Evolutionary conservation across 2,329 filamentous ascomycete genomes (phyloP), one percentile per base, ranked within the genome.

Genomic region (Fusarium cyanostomum): DNA sequence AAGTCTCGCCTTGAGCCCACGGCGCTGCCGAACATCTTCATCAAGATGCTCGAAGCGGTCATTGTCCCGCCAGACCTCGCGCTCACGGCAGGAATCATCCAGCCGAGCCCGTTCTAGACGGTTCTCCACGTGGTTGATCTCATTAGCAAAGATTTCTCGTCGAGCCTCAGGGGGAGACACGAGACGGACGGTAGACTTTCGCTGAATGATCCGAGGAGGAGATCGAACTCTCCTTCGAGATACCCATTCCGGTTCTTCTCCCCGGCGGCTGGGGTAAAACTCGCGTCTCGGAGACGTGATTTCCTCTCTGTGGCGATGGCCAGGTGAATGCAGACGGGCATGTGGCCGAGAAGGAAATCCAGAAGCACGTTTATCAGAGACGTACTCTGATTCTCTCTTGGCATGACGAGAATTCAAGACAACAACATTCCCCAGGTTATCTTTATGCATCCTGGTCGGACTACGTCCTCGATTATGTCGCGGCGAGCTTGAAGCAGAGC

Each of bases 171-270:
- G 59, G 7, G 52, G 48, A 33, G 59, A 51, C 11, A 71, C 62
- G 18, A 57, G 58, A 2, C 68, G 68, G 27, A 65, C 45, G 16
- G 48, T 34, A 10, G 5, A 33, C n/a, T 43, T 49, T 35, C 41
- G 41, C 44, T 71, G 66, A 9, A 69, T 43, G 46, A 71, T 64
- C 7, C 62, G 66, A 27, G 66, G 66, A 27, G 66, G 66, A 24
- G 51, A 39, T 7, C 42, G 44, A 24, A 28, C 55, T 33, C 56
- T 55, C 11, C 35, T 48, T n/a, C 59, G 43, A 12, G 61, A 24
- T 13, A 13, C n/a, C 44, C 54, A 57, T 30, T 24, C 27, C 7
- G 33, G 30, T 38, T 53, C 52, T 21, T 69, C 62, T 11, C 41
- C 45, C 18, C 37, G 38, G 35, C 28, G 50, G n/a, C 30, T 27